These are phyloP conservation scores for Euphorbia tirucalli DNA, from an alignment of 345 rosid species.

Conservation along the genomic window DNA sequence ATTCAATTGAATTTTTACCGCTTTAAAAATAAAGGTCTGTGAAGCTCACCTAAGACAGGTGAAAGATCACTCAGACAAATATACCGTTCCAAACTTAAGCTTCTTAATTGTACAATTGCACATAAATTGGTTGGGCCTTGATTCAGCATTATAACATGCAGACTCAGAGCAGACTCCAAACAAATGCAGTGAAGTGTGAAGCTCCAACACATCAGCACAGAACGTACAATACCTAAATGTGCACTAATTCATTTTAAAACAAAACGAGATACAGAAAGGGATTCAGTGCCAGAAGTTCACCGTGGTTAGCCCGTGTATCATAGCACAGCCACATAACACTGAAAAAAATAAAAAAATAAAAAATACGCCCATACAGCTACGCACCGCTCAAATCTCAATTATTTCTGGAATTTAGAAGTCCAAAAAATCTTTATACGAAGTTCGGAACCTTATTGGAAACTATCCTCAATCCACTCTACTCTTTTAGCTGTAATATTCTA, in stretches of 20 bases:
- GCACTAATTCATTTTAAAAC: neutral
- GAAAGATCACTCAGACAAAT: neutral
- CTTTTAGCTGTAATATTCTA: neutral
- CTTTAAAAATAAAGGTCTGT: neutral
- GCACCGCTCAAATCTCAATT: neutral
- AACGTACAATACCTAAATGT: neutral
- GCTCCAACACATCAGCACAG: neutral
- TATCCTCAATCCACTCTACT: neutral
- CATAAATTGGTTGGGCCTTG: neutral
- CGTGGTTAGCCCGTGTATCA: neutral
- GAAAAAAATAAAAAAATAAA: neutral
- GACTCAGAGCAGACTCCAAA: neutral
- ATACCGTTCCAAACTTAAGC: neutral
- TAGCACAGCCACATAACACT: neutral
- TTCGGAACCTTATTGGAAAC: neutral
- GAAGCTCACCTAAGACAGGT: neutral
- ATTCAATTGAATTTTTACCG: neutral
- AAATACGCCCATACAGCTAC: neutral
- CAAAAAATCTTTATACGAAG: neutral
- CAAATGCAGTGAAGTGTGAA: neutral
- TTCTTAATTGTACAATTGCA: neutral
- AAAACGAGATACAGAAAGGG: neutral
- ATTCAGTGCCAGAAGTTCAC: neutral
- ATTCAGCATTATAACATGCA: neutral
- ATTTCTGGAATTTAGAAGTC: neutral